Base-by-base conservation (phyloP, 129 eudicot genomes). In the Centella asiatica region DNA sequence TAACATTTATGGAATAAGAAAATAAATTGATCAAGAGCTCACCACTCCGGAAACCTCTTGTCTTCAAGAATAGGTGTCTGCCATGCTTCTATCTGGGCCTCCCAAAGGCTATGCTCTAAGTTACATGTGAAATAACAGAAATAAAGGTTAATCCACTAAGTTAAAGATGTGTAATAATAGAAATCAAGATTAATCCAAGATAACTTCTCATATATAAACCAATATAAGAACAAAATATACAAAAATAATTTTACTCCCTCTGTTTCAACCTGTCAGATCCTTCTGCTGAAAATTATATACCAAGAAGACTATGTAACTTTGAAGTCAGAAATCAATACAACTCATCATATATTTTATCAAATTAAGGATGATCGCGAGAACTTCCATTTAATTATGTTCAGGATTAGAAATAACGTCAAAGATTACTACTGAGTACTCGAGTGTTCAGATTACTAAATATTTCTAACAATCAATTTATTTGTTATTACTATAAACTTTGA, bases 21-120 rank as follows among this genome's bases (percentile, higher is more conserved):
- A 34, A 34, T 42, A 58, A 20, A 40, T 34, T 9, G 34, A 33
- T n/a, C 46, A 58, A 58, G 10, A 57, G 53, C 48, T 65, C 48
- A 83, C 89, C 89, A 83, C 52, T 79, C 82, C 29, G 89, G 85
- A 62, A 75, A 65, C 40, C 85, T 59, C 64, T 79, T 78, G 77
- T 83, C 89, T 69, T 75, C 80, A 39, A 83, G 82, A 61, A 76
- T 79, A 25, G 85, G 80, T 46, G 44, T 66, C 50, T 83, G 85
- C 89, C 89, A 83, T 69, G 82, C 85, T 69, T 83, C 89, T 18
- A 83, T 83, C 53, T 79, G 75, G 51, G 89, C 68, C 64, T 83
- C 89, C 89, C 89, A 83, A 5, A 29, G 26, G 55, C n/a, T 18
- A 45, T 79, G 85, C 42, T 65, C 89, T 83, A 64, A 3, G 45